Base-by-base conservation (phyloP, 2,329 filamentous ascomycete genomes). In the Elsinoe fawcettii region DNA sequence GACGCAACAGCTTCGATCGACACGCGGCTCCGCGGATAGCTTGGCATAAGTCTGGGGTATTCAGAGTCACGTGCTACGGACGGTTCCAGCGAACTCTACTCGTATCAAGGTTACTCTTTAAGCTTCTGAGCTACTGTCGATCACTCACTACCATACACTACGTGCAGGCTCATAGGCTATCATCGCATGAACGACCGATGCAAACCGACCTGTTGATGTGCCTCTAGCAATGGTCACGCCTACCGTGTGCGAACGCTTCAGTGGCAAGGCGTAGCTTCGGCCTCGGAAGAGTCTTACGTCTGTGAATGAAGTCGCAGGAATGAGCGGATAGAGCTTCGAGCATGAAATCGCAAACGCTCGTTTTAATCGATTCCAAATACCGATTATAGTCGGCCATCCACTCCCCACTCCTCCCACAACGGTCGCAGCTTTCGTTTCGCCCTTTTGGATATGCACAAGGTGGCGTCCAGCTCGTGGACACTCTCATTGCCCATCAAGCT, bases 361-460 rank as follows among this genome's bases (percentile, higher is more conserved):
- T 4, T 37, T 14, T 12, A 5, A 12, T n/a, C 14, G 34, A 5
- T 3, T n/a, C 5, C 34, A 37, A 12, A 4, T 12, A 3, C 34
- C 34, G 14, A 46, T 46, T 20, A 46, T n/a, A 23, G 20, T 12
- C 11, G 20, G 18, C 32, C 32, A n/a, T 18, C 32, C 6, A 56
- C 41, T 8, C 43, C 53, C 60, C 60, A 61, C 30, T 60, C 59
- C 55, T 67, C 53, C 68, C 68, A 70, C 3, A 70, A 39, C 0
- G 5, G 51, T 6, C 32, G 16, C 23, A 71, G 37, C 51, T 66
- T 60, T 12, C 27, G 55, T 58, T 71, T 72, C 9, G 74, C 75
- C 47, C 83, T 79, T 23, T 78, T 73, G 62, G 87, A 90, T 37
- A 92, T 81, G 66, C 90, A 95, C 53, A 96, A 74, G 1, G 81